Base-by-base conservation (phyloP, 1,139 yeast species). In the Sugiyamaella castrensis region DNA sequence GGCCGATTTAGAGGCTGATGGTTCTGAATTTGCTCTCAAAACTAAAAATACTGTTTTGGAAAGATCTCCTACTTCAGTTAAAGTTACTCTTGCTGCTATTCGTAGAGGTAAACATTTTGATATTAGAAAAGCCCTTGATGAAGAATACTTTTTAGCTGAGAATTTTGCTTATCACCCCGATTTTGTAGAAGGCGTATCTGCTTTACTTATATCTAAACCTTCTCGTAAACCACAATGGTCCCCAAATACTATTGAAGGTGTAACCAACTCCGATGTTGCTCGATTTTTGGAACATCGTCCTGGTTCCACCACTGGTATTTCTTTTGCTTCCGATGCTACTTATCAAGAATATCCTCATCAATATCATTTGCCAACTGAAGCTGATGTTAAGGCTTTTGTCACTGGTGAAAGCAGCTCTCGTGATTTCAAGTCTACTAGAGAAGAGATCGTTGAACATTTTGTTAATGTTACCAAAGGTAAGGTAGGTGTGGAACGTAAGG, bases 21-120 rank as follows among this genome's bases (percentile, higher is more conserved):
- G 82, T 8, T 75, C 83, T 12, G 79, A 75, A 46, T 91, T 91
- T 71, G 91, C 96, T n/a, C 57, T 67, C 32, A 65, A 73, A 49
- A 80, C 87, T 2, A 71, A 76, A 47, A 75, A 74, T 42, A 82
- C 78, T 35, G 73, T 92, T 56, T 48, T 71, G 61, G 60, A 61
- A 48, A 81, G 84, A 67, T 87, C 96, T 7, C 85, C 87, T 45
- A 75, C 87, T n/a, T 84, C 95, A 8, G 74, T 89, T 60, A 82
- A 85, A 62, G 80, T 89, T 34, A 82, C 89, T 1, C 76, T 82
- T 57, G 84, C 82, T 50, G 75, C 87, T 54, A 72, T 89, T 66
- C 81, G 83, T 59, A 75, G 77, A 52, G 89, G 91, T 48, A 69
- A 75, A 28, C 63, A 71, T 40, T 74, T 81, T 55, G 75, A 84